Evolutionary conservation across 257 asterid species (phyloP), one percentile per base, ranked within the genome.

Genomic region (Salvia splendens): DNA sequence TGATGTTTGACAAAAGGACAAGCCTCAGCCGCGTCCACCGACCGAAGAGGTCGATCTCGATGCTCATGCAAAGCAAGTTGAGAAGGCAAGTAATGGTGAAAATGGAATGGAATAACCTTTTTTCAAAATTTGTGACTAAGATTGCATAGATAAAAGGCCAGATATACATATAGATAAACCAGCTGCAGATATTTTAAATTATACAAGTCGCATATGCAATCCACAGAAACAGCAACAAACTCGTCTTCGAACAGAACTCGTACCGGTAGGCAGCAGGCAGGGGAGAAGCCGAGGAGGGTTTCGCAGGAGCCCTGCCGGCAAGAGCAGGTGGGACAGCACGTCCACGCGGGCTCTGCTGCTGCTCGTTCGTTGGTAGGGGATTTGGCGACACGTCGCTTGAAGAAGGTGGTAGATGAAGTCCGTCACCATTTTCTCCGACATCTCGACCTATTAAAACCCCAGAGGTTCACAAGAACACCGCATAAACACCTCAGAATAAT

Each of bases 281-380:
- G 9, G 64, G 63, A 43, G 86, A 75, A 49, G 84, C 85, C 41
- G 78, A 61, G 11, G 91, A 87, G 62, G 81, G 76, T 61, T 77
- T 67, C 3, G 81, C 61, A 45, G 88, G 75, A 61, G 96, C 67
- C 73, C 82, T 79, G 56, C 85, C 91, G 0, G 96, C 93, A 73
- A 82, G 73, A 40, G 95, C 93, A 7, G 96, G 96, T 14, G 95
- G 67, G 38, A 78, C 82, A 20, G 91, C 85, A 9, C 32, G 80
- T 28, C 72, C 77, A 0, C 64, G 43, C 3, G 81, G 84, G 59
- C 64, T 59, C 33, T 62, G 79, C 69, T 78, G 91, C 60, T 79
- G 83, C 75, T 89, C 78, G 38, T 63, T 77, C 6, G 87, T 74
- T 33, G 93, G 95, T 83, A 89, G 50, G 4, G 95, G 95, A 66